These are phyloP conservation scores for Candida tropicalis DNA, from an alignment of 1,139 yeast genomes.

Conservation along the genomic window DNA sequence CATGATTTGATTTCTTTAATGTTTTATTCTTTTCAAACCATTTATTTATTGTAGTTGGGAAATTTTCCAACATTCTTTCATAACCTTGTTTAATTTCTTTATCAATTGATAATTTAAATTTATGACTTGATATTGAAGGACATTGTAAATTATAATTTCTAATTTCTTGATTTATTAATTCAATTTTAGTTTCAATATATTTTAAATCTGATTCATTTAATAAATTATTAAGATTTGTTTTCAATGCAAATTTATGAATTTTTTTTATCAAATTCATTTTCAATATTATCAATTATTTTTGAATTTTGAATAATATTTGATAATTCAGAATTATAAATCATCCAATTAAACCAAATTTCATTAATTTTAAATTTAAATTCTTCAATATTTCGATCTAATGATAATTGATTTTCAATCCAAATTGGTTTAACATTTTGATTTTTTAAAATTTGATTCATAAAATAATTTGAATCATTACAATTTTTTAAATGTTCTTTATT, in stretches of 20 bases:
- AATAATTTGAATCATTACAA: constrained; percentile 43
- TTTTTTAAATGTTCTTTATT: constrained; percentile 63
- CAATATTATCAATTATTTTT: constrained; percentile 18
- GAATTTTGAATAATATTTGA: constrained; percentile 20
- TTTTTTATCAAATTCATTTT: constrained; percentile 13
- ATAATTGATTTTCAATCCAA: constrained; percentile 82
- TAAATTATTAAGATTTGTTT: not conserved
- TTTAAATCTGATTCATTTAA: constrained; percentile 17
- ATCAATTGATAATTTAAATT: constrained; percentile 57
- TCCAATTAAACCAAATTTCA: constrained; percentile 44
- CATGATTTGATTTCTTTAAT: constrained; percentile 7
- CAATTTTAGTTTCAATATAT: constrained; percentile 49
- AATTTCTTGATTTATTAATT: constrained; percentile 56
- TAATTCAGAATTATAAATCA: constrained; percentile 26
- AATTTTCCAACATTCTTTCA: constrained; percentile 17
- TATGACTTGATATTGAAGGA: constrained; percentile 69
- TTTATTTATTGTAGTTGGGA: constrained; percentile 17
- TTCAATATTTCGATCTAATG: constrained; percentile 49
- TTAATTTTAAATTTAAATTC: constrained; percentile 49
- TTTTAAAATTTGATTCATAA: constrained; percentile 58
- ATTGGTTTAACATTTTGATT: constrained; percentile 83
- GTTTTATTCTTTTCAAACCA: constrained; percentile 25
- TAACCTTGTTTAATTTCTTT: constrained; percentile 47
- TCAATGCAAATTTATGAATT: constrained; percentile 8
- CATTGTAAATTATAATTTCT: constrained; percentile 81